These are phyloP conservation scores for Globisporangium cederbergense DNA, from an alignment of 352 stramenopile species.

Conservation along the genomic window DNA sequence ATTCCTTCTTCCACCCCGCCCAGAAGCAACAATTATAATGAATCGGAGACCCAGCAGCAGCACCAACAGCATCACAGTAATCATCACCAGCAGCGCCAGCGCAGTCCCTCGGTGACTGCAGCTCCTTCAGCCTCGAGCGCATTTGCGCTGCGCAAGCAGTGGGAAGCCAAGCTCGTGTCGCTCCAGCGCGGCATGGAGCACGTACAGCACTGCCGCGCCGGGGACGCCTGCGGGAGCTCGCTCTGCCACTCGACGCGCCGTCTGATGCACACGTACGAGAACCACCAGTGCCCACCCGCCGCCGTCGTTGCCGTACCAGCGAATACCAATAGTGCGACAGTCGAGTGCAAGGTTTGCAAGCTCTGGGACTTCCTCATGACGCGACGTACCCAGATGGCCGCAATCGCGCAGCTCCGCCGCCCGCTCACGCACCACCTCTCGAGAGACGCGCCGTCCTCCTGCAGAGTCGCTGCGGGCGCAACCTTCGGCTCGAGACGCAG, in stretches of 20 bases:
- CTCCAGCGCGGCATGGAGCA: conserved; percentile 68
- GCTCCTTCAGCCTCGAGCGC: background rate
- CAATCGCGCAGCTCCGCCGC: conserved; percentile 17
- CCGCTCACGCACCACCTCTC: conserved; percentile 14
- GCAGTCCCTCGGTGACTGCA: background rate
- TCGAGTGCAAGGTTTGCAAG: conserved; percentile 73
- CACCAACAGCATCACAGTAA: background rate
- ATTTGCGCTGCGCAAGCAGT: conserved; percentile 51
- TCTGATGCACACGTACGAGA: conserved; percentile 63
- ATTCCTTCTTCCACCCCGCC: conserved; percentile 10
- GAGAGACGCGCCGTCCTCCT: background rate
- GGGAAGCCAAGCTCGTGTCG: conserved; percentile 54
- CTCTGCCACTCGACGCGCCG: conserved; percentile 70
- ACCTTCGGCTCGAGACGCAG: conserved; percentile 12
- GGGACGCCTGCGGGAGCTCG: conserved; percentile 58
- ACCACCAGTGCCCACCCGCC: conserved; percentile 43
- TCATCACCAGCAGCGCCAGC: background rate
- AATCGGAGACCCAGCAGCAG: conserved; percentile 8
- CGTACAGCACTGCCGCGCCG: conserved; percentile 45
- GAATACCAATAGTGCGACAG: conserved; percentile 3
- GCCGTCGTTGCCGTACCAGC: background rate
- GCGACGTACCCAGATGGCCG: conserved; percentile 20
- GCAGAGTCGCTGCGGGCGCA: conserved; percentile 4
- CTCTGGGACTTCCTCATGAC: conserved; percentile 63
- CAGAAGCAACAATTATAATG: background rate